Base-by-base conservation (phyloP, 176 grass and related monocot species). In the Sorghum bicolor region DNA sequence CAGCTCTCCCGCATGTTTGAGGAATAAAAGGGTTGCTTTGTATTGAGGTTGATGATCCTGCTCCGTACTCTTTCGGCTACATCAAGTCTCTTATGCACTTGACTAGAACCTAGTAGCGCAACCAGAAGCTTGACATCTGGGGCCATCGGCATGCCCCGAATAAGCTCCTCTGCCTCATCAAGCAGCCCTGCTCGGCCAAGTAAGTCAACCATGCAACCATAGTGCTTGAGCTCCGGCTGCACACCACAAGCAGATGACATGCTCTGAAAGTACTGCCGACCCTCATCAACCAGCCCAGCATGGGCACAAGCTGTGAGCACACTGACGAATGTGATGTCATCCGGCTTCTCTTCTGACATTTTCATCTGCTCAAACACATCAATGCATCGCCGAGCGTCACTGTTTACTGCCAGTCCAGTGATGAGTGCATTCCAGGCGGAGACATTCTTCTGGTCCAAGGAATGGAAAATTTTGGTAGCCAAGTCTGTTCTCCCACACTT, bases 191-290 rank as follows among this genome's bases (percentile, higher is more conserved):
- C 88, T 32, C 91, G 84, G 12, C 86, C 91, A 29, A 97, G 64
- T 63, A 97, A 83, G 47, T 93, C 94, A n/a, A 97, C 89, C 84
- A 97, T 89, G 86, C 94, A 97, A 32, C 88, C 86, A 45, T 97
- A 93, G 48, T 93, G 94, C 84, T 91, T 93, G 14, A 85, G 41
- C 53, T 87, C 81, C 0, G 86, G 91, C 72, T 86, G 45, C 75
- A 97, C 50, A 14, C 79, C 74, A 11, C 75, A 87, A 33, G 34
- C 26, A 58, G 71, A 91, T 72, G 31, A 6, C 94, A 97, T 97
- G 63, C 75, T 85, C 79, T 90, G 77, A 81, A 93, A 97, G 75
- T 57, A 91, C 6, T 28, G 70, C 10, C 70, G 91, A 70, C 94
- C 91, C 71, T 91, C 78, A 6, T 84, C 34, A 11, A 97, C 75